These are phyloP conservation scores for Periglandula ipomoeae DNA, from an alignment of 2,329 filamentous ascomycete species.

Conservation along the genomic window DNA sequence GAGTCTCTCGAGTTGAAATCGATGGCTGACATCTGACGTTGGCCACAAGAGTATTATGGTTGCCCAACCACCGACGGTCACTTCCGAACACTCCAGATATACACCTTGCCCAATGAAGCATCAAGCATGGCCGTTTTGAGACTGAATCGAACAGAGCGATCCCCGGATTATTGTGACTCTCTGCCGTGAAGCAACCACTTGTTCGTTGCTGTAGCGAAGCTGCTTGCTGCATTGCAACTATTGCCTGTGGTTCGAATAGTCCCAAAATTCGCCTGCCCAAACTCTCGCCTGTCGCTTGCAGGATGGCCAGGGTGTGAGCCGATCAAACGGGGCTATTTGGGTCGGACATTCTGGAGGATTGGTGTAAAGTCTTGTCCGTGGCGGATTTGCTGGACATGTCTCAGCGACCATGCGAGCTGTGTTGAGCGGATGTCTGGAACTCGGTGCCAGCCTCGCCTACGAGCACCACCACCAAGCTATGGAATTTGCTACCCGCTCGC, in stretches of 20 bases:
- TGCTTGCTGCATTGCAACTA: background rate
- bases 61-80: background rate
- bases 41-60: too few relatives aligned
- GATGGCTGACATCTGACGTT: too few relatives aligned
- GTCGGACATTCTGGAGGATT: background rate
- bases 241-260: too few relatives aligned
- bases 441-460: background rate
- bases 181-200: background rate
- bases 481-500: background rate
- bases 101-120: background rate
- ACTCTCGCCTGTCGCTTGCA: background rate
- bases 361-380: background rate
- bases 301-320: background rate
- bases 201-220: background rate
- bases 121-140: too few relatives aligned
- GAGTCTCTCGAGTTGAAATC: too few relatives aligned
- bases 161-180: too few relatives aligned
- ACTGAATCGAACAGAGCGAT: too few relatives aligned
- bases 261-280: too few relatives aligned
- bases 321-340: background rate
- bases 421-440: background rate
- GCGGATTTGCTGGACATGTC: slow-evolving; percentile 6
- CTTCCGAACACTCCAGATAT: background rate
- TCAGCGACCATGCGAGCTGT: slow-evolving; percentile 8
- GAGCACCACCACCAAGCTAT: background rate